A percentile compares a stretch with the other conserved stretches of the same genome.
Conservation (phyloP, 192 early-diverging fungal species). For the Podochytrium sp. region DNA sequence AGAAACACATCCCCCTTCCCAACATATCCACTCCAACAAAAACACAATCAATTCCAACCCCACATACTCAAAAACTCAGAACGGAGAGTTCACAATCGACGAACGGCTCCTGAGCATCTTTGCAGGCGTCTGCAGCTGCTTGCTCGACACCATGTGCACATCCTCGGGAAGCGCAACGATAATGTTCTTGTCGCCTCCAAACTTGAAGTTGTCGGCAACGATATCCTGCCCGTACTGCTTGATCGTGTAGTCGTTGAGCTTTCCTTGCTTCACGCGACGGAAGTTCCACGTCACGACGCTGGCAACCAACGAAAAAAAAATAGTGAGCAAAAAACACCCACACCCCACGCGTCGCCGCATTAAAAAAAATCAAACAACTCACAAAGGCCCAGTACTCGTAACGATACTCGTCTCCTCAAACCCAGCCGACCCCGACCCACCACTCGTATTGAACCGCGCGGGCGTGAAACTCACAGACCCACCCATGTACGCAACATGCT, state of each 20-base stretch:
- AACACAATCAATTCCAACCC: not conserved
- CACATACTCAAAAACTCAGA: conserved; percentile 23
- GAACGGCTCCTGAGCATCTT: conserved; percentile 59
- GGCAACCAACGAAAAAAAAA: too few relatives aligned
- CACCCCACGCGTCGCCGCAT: not conserved
- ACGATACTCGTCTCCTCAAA: conserved; percentile 83
- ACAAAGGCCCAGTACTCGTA: conserved; percentile 82
- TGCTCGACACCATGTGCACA: conserved; percentile 68
- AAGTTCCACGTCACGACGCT: conserved; percentile 93
- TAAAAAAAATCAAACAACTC: conserved; percentile 1
- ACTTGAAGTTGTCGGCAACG: conserved; percentile 91
- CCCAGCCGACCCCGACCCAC: not conserved
- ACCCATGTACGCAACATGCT: conserved; percentile 86
- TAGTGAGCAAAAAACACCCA: not conserved
- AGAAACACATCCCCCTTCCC: not conserved
- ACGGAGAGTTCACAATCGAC: conserved; percentile 58
- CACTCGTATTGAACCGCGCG: conserved; percentile 79
- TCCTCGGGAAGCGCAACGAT: conserved; percentile 81
- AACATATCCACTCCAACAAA: not conserved
- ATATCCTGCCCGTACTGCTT: conserved; percentile 82
- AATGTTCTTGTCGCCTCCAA: conserved; percentile 79
- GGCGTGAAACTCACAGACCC: conserved; percentile 75
- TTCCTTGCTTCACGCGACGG: conserved; percentile 74
- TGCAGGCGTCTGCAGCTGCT: conserved; percentile 62
- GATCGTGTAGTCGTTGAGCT: conserved; percentile 83